A percentile compares a stretch with the other conserved stretches of the same genome.
Evolutionary conservation across 1,284 basidiomycete genomes (phyloP).

Genomic region (Laetiporus sulphureus): DNA sequence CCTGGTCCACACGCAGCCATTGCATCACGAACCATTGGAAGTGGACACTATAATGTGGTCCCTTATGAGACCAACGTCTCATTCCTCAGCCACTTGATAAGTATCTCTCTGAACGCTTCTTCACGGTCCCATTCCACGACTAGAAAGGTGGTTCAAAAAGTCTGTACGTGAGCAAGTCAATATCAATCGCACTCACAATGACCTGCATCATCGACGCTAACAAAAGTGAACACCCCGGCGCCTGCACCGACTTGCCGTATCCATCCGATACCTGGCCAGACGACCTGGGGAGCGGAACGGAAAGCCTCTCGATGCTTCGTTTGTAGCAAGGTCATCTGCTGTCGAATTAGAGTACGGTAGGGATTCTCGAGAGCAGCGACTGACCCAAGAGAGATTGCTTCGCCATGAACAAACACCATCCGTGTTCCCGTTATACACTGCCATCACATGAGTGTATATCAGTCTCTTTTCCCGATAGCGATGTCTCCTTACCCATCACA

Average conservation of each 20-base stretch:
- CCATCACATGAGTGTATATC: background rate
- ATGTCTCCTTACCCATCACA: conserved; percentile 2
- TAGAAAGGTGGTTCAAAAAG: background rate
- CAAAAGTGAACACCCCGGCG: conserved; percentile 2
- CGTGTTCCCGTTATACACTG: conserved; percentile 6
- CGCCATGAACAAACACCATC: conserved; percentile 8
- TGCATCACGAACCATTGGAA: no score
- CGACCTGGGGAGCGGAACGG: conserved; percentile 3
- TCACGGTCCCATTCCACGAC: conserved; percentile 4
- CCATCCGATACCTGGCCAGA: conserved; percentile 8
- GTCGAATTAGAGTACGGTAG: background rate
- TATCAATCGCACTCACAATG: conserved; percentile 4
- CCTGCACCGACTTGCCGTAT: conserved; percentile 1
- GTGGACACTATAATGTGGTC: background rate
- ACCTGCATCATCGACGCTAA: conserved; percentile 6
- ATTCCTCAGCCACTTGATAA: conserved; percentile 5
- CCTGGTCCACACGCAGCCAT: no score
- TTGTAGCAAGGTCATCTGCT: conserved; percentile 4
- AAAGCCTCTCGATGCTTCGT: conserved; percentile 3
- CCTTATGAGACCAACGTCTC: conserved; percentile 3
- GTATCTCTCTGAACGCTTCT: conserved; percentile 5
- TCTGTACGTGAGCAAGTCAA: background rate
- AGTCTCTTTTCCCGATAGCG: background rate
- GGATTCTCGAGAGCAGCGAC: background rate
- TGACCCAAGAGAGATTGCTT: conserved; percentile 6